These are phyloP conservation scores for Neophaeococcomyces mojaviensis DNA, from an alignment of 2,329 filamentous ascomycete genomes.

Conservation along the genomic window DNA sequence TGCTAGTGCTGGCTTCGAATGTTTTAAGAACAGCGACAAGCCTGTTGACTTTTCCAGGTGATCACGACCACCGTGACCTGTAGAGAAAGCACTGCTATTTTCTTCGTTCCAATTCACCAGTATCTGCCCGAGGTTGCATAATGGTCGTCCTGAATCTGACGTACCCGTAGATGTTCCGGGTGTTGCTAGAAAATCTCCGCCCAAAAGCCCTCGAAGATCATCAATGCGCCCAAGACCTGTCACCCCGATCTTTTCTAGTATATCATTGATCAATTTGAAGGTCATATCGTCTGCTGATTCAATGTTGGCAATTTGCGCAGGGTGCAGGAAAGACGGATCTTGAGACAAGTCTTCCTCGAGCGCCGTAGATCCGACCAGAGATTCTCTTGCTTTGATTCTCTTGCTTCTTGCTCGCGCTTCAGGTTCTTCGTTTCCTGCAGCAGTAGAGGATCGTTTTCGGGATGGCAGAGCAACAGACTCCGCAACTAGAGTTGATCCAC, in stretches of 20 bases:
- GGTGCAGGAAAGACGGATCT: slow-evolving; percentile 47
- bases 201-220: not conserved
- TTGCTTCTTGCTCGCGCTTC: slow-evolving; percentile 53
- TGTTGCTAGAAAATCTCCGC: not conserved
- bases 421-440: slow-evolving; percentile 51
- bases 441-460: slow-evolving; percentile 55
- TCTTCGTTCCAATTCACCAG: slow-evolving; percentile 39
- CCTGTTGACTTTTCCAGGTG: slow-evolving; percentile 43
- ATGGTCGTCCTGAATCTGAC: slow-evolving; percentile 25
- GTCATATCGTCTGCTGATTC: slow-evolving; percentile 51
- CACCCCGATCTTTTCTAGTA: slow-evolving; percentile 47
- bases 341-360: slow-evolving; percentile 42
- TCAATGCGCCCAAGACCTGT: slow-evolving; percentile 19
- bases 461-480: slow-evolving; percentile 27
- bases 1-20: slow-evolving; percentile 41
- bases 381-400: slow-evolving; percentile 53
- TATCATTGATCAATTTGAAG: slow-evolving; percentile 46
- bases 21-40: slow-evolving; percentile 49
- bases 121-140: slow-evolving; percentile 36
- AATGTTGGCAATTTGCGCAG: slow-evolving; percentile 47
- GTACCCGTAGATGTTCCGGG: slow-evolving; percentile 4
- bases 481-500: not conserved
- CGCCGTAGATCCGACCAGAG: slow-evolving; percentile 40
- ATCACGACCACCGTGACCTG: slow-evolving; percentile 42
- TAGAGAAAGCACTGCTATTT: slow-evolving; percentile 37